Evolutionary conservation across 176 grass and related monocot genomes (phyloP), one percentile per base, ranked within the genome.

Genomic region (Paspalum vaginatum): DNA sequence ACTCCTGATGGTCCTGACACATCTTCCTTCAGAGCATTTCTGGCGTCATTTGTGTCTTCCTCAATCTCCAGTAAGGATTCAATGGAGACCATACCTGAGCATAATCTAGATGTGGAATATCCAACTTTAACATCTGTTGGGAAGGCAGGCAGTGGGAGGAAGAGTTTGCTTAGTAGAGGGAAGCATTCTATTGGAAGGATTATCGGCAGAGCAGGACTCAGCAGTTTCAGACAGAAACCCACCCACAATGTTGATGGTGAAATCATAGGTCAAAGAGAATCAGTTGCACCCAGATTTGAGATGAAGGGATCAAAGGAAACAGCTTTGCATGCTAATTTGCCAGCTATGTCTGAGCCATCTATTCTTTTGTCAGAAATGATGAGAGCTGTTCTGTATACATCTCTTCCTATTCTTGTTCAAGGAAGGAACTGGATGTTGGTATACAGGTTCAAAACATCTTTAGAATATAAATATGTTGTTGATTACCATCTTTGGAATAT

Each of bases 21-120:
- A 47, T 98, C 95, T 63, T 98, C 95, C 17, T 98, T 98, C 72
- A 84, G 80, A 87, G 92, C 95, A 65, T 98, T 98, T 78, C 65
- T 98, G 8, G 64, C 89, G 70, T 93, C 95, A 52, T 84, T 98
- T 78, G 74, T 98, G 80, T 89, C 92, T 17, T 38, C 91, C 46
- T 72, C 90, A 65, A 47, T 27, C 44, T 49, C 88, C 46, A 78
- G 72, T 26, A 27, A 63, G 27, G 79, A 89, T 61, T 68, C 76
- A 0, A 48, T 57, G 45, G 91, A 85, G 60, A 57, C 70, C 38
- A 48, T 48, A 81, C 32, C 72, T 87, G 92, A 89, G 54, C 72
- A 84, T 58, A 65, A 87, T 86, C 66, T 70, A 74, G 50, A 87
- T 55, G 18, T 61, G 52, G 87, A 75, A 67, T 90, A 91, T 75